Percentiles rank a stretch among this genome's conserved stretches.
Conservation (phyloP, 106 monocot genomes). For the Platanthera guangdongensis region DNA sequence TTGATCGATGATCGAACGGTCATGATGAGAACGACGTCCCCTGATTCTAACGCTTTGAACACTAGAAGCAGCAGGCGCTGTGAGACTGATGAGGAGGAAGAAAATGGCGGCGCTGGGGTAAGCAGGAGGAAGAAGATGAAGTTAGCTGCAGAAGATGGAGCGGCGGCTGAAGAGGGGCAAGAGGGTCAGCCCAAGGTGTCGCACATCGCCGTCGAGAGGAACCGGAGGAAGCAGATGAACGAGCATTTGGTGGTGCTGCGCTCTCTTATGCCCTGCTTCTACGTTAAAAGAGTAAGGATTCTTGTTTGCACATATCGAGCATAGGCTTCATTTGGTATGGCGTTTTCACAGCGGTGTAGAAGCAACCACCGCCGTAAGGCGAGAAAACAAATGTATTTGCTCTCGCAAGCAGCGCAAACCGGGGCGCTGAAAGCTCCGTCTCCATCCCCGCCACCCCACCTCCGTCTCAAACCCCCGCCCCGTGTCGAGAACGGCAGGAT, state of each 20-base stretch:
- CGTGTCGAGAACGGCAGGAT: no score
- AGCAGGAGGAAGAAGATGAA: constrained; percentile 40
- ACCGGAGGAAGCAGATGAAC: constrained; percentile 92
- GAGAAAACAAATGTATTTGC: no score
- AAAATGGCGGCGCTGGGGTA: neutral
- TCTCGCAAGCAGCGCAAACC: no score
- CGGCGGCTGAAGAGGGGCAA: neutral
- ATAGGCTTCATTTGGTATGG: no score
- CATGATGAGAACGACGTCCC: neutral
- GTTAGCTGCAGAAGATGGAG: neutral
- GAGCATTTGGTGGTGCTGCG: constrained; percentile 51
- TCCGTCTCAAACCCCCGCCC: no score
- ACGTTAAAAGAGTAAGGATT: constrained; percentile 68
- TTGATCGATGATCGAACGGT: neutral
- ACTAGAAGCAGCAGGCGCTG: neutral
- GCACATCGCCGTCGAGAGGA: constrained; percentile 87
- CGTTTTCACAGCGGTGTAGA: no score
- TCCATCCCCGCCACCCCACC: no score
- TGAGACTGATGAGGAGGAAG: constrained; percentile 18
- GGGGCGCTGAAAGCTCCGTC: no score
- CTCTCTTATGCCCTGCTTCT: constrained; percentile 83
- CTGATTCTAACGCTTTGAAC: neutral
- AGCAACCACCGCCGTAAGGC: no score
- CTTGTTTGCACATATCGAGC: neutral
- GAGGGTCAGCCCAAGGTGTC: constrained; percentile 48